Conservation (phyloP, 2,329 filamentous ascomycete species). For the Fusarium begoniae region DNA sequence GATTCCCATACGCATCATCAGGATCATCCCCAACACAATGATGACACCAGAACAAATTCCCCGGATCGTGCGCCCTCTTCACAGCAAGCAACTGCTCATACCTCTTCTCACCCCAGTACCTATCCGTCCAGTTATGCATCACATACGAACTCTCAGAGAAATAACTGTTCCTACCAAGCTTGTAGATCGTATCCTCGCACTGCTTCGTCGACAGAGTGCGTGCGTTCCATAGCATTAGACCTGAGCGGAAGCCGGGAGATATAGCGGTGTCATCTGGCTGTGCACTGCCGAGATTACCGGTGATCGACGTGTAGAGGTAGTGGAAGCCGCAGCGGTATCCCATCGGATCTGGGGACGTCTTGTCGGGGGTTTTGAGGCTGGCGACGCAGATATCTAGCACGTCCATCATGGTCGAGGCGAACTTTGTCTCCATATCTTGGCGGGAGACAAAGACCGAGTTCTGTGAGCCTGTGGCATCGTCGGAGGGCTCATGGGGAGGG, state of each 20-base stretch:
- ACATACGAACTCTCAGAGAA: slow-evolving; percentile 13
- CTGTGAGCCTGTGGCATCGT: background rate
- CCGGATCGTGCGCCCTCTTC: background rate
- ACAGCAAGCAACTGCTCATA: background rate
- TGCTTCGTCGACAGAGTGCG: background rate
- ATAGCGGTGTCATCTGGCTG: background rate
- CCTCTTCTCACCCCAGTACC: background rate
- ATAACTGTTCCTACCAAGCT: background rate
- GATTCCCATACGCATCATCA: background rate
- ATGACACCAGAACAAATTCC: slow-evolving; percentile 1
- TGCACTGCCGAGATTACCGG: background rate
- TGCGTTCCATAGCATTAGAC: slow-evolving; percentile 1
- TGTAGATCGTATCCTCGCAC: background rate
- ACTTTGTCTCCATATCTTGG: background rate
- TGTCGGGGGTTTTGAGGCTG: background rate
- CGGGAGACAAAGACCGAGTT: slow-evolving; percentile 7
- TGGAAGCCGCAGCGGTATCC: background rate
- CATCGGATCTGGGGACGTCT: background rate
- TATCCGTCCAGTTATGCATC: slow-evolving; percentile 1
- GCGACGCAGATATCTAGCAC: background rate
- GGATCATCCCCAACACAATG: slow-evolving; percentile 6
- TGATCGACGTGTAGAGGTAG: background rate
- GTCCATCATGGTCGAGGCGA: slow-evolving; percentile 1
- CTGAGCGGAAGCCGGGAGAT: background rate
- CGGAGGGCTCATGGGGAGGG: background rate